A percentile compares a stretch with the other conserved stretches of the same genome.
phyloP scores from a whole-genome alignment of 2,329 filamentous ascomycete species.

The Pseudonectria buxi region DNA sequence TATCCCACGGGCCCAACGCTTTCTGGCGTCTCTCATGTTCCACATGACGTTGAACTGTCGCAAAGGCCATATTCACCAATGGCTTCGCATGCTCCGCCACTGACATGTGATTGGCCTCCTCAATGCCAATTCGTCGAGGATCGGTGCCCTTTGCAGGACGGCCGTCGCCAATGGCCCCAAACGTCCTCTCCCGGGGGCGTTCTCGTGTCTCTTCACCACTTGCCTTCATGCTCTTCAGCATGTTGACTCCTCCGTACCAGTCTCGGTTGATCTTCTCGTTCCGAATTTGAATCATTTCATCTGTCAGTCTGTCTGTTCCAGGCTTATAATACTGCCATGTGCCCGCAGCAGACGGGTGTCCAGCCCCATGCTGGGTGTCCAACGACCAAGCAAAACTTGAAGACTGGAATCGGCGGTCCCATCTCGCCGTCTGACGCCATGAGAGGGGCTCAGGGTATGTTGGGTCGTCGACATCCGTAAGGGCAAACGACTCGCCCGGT shows the following conservation, averaged over 20 bases:
- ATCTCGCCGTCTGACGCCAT: no score
- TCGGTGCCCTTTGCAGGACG: conserved; percentile 20
- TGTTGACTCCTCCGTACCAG: conserved; percentile 35
- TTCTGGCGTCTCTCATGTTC: conserved; percentile 11
- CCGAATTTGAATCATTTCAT: conserved; percentile 18
- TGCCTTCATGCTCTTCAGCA: conserved; percentile 25
- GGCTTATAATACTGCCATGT: conserved; percentile 7
- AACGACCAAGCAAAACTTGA: no score
- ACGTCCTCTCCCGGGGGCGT: conserved; percentile 19
- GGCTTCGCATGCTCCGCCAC: conserved; percentile 33
- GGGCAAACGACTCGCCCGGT: no score
- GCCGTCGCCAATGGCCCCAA: conserved; percentile 34
- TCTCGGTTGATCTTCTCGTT: conserved; percentile 23
- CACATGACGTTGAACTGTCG: conserved; percentile 20
- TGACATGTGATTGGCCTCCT: conserved; percentile 32
- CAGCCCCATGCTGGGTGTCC: no score
- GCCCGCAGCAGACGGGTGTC: not conserved
- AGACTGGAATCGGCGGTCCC: no score
- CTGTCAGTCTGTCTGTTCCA: conserved; percentile 13
- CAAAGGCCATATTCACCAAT: conserved; percentile 36
- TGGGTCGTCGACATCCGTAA: no score
- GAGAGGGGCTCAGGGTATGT: no score
- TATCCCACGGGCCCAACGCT: conserved; percentile 1
- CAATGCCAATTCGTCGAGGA: conserved; percentile 27
- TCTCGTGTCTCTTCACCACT: conserved; percentile 25